Evolutionary conservation across 2,329 filamentous ascomycete genomes (phyloP).

Genomic region (Ophiostoma sp.): DNA sequence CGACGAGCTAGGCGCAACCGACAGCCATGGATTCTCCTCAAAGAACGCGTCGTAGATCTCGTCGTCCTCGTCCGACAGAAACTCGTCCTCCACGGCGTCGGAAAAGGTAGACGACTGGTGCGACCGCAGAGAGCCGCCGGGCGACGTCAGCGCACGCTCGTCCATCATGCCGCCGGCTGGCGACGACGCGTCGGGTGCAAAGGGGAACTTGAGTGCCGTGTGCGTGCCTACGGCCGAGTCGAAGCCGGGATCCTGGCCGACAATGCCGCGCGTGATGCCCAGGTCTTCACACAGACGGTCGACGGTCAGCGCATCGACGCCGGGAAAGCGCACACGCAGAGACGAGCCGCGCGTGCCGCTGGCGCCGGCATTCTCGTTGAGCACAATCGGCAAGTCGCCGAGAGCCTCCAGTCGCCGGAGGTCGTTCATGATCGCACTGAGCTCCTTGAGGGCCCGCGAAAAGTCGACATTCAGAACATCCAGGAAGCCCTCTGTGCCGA

Average conservation of each 20-base stretch:
- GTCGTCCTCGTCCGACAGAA: slow-evolving; percentile 32
- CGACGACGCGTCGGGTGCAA: slow-evolving; percentile 54
- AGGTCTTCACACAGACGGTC: slow-evolving; percentile 81
- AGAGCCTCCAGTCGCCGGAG: slow-evolving; percentile 69
- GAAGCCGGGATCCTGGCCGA: slow-evolving; percentile 73
- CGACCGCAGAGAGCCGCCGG: slow-evolving; percentile 46
- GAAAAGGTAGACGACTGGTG: slow-evolving; percentile 28
- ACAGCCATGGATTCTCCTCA: slow-evolving; percentile 39
- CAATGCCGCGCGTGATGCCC: slow-evolving; percentile 71
- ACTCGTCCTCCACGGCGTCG: slow-evolving; percentile 16
- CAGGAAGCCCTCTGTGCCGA: slow-evolving; percentile 79
- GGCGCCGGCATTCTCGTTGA: slow-evolving; percentile 47
- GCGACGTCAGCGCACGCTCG: slow-evolving; percentile 37
- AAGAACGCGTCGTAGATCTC: slow-evolving; percentile 28
- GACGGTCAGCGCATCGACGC: slow-evolving; percentile 77
- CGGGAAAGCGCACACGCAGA: slow-evolving; percentile 81
- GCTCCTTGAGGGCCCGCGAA: slow-evolving; percentile 75
- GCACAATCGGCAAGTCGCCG: slow-evolving; percentile 75
- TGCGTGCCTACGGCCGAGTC: slow-evolving; percentile 60
- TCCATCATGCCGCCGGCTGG: slow-evolving; percentile 24
- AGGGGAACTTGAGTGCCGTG: slow-evolving; percentile 78
- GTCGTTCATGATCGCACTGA: slow-evolving; percentile 73
- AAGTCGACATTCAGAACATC: slow-evolving; percentile 85
- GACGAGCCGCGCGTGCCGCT: slow-evolving; percentile 49
- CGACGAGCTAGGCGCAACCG: slow-evolving; percentile 34